phyloP scores from a whole-genome alignment of 2,329 filamentous ascomycete genomes.

The Colletotrichum sp. region DNA sequence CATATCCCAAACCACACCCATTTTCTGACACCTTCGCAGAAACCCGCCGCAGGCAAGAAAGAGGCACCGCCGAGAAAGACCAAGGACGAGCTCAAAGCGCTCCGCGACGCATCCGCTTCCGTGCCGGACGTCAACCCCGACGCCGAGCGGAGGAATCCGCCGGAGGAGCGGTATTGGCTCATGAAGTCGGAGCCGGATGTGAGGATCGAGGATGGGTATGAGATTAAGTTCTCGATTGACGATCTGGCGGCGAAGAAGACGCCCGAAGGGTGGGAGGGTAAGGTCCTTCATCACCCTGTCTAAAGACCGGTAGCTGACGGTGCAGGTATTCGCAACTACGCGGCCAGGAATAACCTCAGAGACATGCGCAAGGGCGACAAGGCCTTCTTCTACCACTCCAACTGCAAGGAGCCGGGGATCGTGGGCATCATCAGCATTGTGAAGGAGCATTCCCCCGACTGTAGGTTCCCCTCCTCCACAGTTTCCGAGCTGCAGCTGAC shows the following conservation, averaged over 20 bases:
- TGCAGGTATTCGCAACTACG: conserved; percentile 19
- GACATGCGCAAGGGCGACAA: conserved; percentile 91
- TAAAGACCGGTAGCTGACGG: background rate
- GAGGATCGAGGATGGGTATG: conserved; percentile 82
- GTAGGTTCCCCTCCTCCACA: conserved; percentile 56
- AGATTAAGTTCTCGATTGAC: conserved; percentile 94
- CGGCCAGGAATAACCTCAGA: conserved; percentile 85
- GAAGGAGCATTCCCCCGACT: conserved; percentile 79
- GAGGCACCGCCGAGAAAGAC: background rate
- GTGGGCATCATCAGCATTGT: conserved; percentile 91
- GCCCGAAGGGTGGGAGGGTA: conserved; percentile 93
- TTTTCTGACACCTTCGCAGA: background rate
- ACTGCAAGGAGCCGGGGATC: conserved; percentile 88
- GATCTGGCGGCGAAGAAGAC: conserved; percentile 75
- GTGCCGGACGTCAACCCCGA: conserved; percentile 43
- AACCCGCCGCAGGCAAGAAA: background rate
- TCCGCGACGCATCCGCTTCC: background rate
- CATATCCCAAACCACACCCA: too few species aligned
- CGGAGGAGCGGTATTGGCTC: conserved; percentile 70
- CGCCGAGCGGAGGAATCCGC: conserved; percentile 31
- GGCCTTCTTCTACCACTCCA: conserved; percentile 97
- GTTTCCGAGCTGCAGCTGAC: background rate
- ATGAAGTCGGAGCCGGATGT: conserved; percentile 91
- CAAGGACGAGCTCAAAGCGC: conserved; percentile 14
- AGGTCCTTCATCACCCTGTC: background rate